Percentiles rank a stretch among this genome's conserved stretches.
Evolutionary conservation across 1,139 yeast species (phyloP).

Genomic region (Suhomyces guaymorum): DNA sequence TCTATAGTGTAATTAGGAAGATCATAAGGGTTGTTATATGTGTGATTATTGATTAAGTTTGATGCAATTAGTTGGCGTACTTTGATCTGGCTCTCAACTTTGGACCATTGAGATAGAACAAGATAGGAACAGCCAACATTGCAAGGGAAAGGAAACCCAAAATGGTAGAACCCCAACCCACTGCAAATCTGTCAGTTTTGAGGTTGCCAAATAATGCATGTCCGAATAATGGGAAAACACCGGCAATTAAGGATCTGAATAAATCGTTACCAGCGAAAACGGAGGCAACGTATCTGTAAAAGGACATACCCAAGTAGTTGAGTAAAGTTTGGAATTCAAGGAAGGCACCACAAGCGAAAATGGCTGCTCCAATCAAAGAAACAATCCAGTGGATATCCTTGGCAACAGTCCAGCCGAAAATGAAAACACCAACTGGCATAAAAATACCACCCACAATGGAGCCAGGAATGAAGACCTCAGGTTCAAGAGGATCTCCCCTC

Average conservation of each 20-base stretch:
- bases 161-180: conserved; percentile 56
- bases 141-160: conserved; percentile 44
- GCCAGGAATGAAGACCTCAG: conserved; percentile 44
- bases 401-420: conserved; percentile 53
- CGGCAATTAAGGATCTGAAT: conserved; percentile 55
- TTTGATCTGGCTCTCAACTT: conserved; percentile 48
- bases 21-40: too few species aligned
- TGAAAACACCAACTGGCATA: conserved; percentile 46
- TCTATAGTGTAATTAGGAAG: too few species aligned
- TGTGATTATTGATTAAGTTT: too few species aligned
- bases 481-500: conserved; percentile 26
- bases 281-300: conserved; percentile 51
- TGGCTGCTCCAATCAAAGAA: conserved; percentile 42
- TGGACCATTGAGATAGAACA: conserved; percentile 51
- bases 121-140: conserved; percentile 49
- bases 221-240: conserved; percentile 65
- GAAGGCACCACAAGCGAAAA: conserved; percentile 40
- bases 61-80: conserved; percentile 33
- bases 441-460: conserved; percentile 45
- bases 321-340: conserved; percentile 42
- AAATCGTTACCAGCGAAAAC: conserved; percentile 60
- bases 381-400: conserved; percentile 43
- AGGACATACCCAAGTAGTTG: conserved; percentile 37
- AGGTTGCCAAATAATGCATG: conserved; percentile 49
- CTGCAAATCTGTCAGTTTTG: conserved; percentile 46